phyloP scores from a whole-genome alignment of 805 yeast species.

The Cyberlindnera lachancei region DNA sequence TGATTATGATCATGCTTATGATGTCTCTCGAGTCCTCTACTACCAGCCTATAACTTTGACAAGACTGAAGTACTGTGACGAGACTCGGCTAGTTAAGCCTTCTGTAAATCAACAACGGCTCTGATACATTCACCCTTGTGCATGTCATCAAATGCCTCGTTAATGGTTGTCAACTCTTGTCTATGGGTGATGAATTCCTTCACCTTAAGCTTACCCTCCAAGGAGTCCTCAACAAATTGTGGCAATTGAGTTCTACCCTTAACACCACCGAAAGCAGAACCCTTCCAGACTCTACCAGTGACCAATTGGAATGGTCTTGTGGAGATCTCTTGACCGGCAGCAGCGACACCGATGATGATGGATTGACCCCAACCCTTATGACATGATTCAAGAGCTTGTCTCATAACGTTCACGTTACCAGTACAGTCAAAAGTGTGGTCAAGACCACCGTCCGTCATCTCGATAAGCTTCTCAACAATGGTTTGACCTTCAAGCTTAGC shows the following conservation, averaged over 20 bases:
- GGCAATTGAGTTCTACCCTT: slow-evolving; percentile 97
- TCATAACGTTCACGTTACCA: slow-evolving; percentile 93
- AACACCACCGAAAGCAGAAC: slow-evolving; percentile 99
- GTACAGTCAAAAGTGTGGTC: slow-evolving; percentile 98
- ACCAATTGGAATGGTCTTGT: slow-evolving; percentile 99
- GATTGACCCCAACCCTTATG: slow-evolving; percentile 99
- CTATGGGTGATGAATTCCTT: slow-evolving; percentile 94
- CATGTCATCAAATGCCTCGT: slow-evolving; percentile 90
- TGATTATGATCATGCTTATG: too few relatives aligned
- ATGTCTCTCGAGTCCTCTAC: background rate
- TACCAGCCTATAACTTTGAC: background rate
- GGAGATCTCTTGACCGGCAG: slow-evolving; percentile 93
- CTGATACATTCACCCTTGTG: slow-evolving; percentile 91
- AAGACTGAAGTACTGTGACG: too few relatives aligned
- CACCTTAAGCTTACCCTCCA: slow-evolving; percentile 74
- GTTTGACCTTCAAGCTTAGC: slow-evolving; percentile 64
- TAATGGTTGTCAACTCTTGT: slow-evolving; percentile 69
- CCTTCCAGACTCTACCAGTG: slow-evolving; percentile 98
- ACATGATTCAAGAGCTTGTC: slow-evolving; percentile 92
- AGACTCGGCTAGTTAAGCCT: slow-evolving; percentile 9
- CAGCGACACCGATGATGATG: slow-evolving; percentile 94
- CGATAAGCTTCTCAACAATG: slow-evolving; percentile 74
- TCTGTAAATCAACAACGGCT: slow-evolving; percentile 60
- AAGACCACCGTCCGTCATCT: slow-evolving; percentile 93
- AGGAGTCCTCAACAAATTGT: slow-evolving; percentile 77